Percentiles rank a stretch among this genome's conserved stretches.
Evolutionary conservation across 2,329 filamentous ascomycete genomes (phyloP).

Genomic region (Penicillium paneum): DNA sequence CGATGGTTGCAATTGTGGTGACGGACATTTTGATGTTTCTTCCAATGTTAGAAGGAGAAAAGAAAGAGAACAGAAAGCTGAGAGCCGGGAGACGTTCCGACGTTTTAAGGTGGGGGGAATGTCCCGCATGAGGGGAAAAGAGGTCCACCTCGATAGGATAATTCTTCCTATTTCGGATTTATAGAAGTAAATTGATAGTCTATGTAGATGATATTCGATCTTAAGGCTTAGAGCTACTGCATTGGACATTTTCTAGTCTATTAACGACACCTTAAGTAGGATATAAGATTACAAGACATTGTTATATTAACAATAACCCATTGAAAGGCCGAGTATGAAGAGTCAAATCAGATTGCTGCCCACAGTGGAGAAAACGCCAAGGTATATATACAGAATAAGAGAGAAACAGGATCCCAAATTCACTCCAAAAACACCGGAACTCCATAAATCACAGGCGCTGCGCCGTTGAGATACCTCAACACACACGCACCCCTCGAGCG

Average conservation of each 20-base stretch:
- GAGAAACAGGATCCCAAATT: neutral
- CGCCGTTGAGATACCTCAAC: slow-evolving; percentile 87
- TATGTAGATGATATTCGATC: neutral
- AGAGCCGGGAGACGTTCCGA: slow-evolving; percentile 1
- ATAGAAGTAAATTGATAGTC: neutral
- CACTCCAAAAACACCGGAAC: slow-evolving; percentile 77
- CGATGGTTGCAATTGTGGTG: slow-evolving; percentile 83
- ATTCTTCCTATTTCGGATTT: neutral
- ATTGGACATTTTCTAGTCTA: neutral
- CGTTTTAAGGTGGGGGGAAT: slow-evolving; percentile 18
- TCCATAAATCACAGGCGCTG: slow-evolving; percentile 90
- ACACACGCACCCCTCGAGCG: slow-evolving; percentile 74
- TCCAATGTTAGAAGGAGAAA: neutral
- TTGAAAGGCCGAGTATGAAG: neutral
- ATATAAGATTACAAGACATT: neutral
- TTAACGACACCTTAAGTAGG: neutral
- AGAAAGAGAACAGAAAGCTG: neutral
- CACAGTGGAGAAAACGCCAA: slow-evolving; percentile 15
- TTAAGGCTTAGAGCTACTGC: neutral
- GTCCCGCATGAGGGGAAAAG: slow-evolving; percentile 29
- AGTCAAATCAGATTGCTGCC: slow-evolving; percentile 15
- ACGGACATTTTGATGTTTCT: slow-evolving; percentile 63
- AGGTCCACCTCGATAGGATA: slow-evolving; percentile 16
- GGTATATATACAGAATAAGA: slow-evolving; percentile 4
- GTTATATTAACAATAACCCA: neutral